Base-by-base conservation (phyloP, 306 rosid species). In the Gastrolobium villosum region DNA sequence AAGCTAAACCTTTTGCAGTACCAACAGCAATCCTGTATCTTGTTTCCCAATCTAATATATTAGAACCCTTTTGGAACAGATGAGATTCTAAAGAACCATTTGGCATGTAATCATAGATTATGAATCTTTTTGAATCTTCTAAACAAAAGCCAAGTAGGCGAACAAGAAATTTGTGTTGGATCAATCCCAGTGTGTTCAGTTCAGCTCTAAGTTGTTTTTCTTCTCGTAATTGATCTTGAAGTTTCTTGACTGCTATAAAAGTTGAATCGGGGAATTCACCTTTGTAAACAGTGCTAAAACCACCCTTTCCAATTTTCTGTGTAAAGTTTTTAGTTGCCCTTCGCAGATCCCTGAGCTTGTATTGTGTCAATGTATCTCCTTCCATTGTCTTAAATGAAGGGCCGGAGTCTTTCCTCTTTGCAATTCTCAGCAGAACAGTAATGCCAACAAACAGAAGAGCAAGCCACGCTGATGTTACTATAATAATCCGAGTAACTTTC, bases 231-330 rank as follows among this genome's bases (percentile, higher is more conserved):
- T 53, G 79, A 40, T 79, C 54, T 49, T 53, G 57, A 8, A 87
- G 84, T 46, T 67, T 79, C 91, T 87, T 87, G 31, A 85, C 88
- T 0, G 91, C 88, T 15, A 84, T 44, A 31, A n/a, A 80, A 13
- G 40, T 66, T 8, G 84, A 59, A 54, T 68, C 60, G 2, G 76
- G 60, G 20, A 87, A 36, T 13, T 60, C 54, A 26, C 88, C 90
- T 72, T 66, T 79, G 77, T 74, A 87, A 65, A 87, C 88, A 36
- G 60, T 56, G 80, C 90, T 86, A 56, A 87, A 87, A 53, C 86
- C 90, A 30, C 87, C 89, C 52, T 82, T 63, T 20, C 88, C 87
- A 20, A 87, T 70, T 55, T 78, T 84, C 3, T 49, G 70, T 4
- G 79, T 70, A 61, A 84, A 87, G 75, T 84, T 87, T 50, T 82